Percentiles rank a stretch among this genome's conserved stretches.
Conservation (phyloP, 2,329 filamentous ascomycete genomes). For the Dactylella cylindrospora region DNA sequence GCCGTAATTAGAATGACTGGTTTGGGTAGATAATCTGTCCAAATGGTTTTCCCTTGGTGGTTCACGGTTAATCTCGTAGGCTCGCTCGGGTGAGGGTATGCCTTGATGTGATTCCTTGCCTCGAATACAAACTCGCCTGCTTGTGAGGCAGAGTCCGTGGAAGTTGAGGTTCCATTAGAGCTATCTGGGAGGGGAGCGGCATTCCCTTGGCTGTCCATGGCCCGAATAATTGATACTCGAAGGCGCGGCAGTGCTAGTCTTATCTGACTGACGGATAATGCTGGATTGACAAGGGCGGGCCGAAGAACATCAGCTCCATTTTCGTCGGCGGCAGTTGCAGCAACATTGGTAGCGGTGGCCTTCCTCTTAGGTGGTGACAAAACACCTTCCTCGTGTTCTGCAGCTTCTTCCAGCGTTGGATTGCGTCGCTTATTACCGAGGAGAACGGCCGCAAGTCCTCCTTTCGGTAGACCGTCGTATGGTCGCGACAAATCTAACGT, state of each 20-base stretch:
- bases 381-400: constrained; percentile 59
- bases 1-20: constrained; percentile 88
- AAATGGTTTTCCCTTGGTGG: constrained; percentile 76
- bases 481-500: constrained; percentile 89
- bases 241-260: constrained; percentile 86
- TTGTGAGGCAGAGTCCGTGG: constrained; percentile 51
- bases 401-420: constrained; percentile 73
- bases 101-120: constrained; percentile 74
- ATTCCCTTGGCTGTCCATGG: constrained; percentile 63
- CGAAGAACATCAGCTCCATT: constrained; percentile 77
- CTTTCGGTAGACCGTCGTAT: constrained; percentile 87
- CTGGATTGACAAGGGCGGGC: constrained; percentile 81
- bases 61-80: constrained; percentile 80
- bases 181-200: constrained; percentile 38
- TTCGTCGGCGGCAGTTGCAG: constrained; percentile 76
- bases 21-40: constrained; percentile 90
- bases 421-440: constrained; percentile 92
- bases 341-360: constrained; percentile 62
- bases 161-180: constrained; percentile 47
- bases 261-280: constrained; percentile 77
- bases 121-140: constrained; percentile 71
- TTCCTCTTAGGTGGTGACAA: constrained; percentile 60
- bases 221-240: constrained; percentile 76
- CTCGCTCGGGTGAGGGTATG: constrained; percentile 66
- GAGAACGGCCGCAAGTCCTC: constrained; percentile 79